Evolutionary conservation across 371 early-diverging fungal genomes (phyloP), one percentile per base, ranked within the genome.

Genomic region (Lichtheimia ornata): DNA sequence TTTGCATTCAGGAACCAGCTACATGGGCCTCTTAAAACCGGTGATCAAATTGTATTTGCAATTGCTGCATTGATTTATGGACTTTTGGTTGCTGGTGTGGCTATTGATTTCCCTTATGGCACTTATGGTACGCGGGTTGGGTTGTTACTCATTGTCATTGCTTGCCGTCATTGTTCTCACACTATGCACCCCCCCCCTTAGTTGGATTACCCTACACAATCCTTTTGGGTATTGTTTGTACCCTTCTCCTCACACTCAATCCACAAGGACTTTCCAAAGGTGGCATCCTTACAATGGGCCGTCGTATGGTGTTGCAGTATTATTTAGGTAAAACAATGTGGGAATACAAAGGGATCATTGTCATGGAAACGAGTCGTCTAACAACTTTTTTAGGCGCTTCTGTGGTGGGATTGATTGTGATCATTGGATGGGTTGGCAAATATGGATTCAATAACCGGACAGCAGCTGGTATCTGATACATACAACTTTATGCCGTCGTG

Each of bases 1-100:
- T 69, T 78, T 58, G 80, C 77, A 0, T 85, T 78, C 57, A 62
- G 81, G 24, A 71, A 73, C 13, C 81, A 81, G 62, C 51, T 72
- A 0, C 75, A 77, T 56, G 77, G 69, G 0, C 70, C 73, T 24
- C 55, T 74, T 24, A 50, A 67, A 0, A 62, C 25, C 12, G n/a
- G 15, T 1, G 63, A 67, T 15, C 67, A 64, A 43, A 50, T 59
- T 17, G 53, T 76, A 2, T 81, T 75, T 71, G 65, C 67, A 4
- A 44, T 74, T 4, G 80, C 75, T 3, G 59, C 56, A 13, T 24
- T 76, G 9, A 30, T 77, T 9, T 81, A 81, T 59, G 81, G 62
- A 28, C 22, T 69, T 12, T 54, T 81, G n/a, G 47, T 81, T 25
- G 77, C 76, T 13, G 77, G 65, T 20, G 76, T 77, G 17, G 75